Conservation (phyloP, 768 basidiomycete species). For the Psilocybe subaeruginosa region DNA sequence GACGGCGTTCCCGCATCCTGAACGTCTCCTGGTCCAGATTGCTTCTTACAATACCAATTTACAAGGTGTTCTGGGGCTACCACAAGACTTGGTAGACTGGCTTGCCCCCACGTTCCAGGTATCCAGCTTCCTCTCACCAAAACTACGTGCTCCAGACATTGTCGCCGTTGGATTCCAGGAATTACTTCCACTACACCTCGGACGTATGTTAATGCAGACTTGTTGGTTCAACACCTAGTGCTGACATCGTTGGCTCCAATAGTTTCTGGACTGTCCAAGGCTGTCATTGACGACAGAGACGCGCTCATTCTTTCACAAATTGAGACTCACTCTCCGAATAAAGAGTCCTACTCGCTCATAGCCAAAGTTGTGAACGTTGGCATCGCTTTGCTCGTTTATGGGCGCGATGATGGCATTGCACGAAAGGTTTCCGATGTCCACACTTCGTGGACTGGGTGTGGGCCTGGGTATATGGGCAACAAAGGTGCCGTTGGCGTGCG, state of each 20-base stretch:
- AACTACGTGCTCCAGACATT: slow-evolving; percentile 75
- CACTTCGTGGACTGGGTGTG: slow-evolving; percentile 75
- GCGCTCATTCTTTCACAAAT: slow-evolving; percentile 76
- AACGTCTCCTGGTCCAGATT: slow-evolving; percentile 70
- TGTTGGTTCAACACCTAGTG: not conserved
- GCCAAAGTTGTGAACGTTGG: slow-evolving; percentile 85
- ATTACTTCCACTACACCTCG: slow-evolving; percentile 85
- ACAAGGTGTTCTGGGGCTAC: slow-evolving; percentile 72
- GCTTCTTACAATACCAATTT: slow-evolving; percentile 93
- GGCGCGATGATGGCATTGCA: slow-evolving; percentile 67
- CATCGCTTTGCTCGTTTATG: slow-evolving; percentile 87
- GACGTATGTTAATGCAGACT: slow-evolving; percentile 55
- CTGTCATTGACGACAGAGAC: slow-evolving; percentile 70
- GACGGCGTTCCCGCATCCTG: slow-evolving; percentile 15
- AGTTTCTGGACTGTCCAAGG: slow-evolving; percentile 80
- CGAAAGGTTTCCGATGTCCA: slow-evolving; percentile 66
- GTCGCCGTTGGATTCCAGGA: slow-evolving; percentile 95
- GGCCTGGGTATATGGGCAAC: slow-evolving; percentile 84
- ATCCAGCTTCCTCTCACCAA: slow-evolving; percentile 67
- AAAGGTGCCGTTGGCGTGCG: slow-evolving; percentile 93
- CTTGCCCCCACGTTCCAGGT: slow-evolving; percentile 81
- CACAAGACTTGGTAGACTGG: slow-evolving; percentile 93
- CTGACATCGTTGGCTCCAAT: not conserved
- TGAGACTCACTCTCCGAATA: slow-evolving; percentile 69
- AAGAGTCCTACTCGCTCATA: slow-evolving; percentile 77